A percentile compares a stretch with the other conserved stretches of the same genome.
phyloP scores from a whole-genome alignment of 2,329 filamentous ascomycete genomes.

The Metarhizium rileyi region DNA sequence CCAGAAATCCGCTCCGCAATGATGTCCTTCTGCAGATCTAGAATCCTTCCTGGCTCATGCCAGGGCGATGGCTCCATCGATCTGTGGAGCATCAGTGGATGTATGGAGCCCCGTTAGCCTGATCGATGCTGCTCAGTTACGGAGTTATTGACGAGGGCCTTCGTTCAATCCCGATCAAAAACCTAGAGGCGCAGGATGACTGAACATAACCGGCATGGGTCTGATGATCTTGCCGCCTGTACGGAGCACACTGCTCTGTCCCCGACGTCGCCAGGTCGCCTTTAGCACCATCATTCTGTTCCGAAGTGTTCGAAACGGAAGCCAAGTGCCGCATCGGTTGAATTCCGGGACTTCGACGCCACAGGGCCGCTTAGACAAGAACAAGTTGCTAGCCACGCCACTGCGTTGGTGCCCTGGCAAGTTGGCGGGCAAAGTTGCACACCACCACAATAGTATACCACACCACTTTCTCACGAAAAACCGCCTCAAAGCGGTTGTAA shows the following conservation, averaged over 20 bases:
- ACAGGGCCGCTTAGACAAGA: too few species aligned
- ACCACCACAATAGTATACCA: background rate
- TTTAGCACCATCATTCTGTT: too few species aligned
- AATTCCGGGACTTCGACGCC: background rate
- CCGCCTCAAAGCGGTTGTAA: background rate
- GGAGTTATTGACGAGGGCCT: background rate
- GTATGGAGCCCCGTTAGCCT: background rate
- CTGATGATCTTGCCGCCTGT: too few species aligned
- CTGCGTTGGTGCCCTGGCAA: too few species aligned
- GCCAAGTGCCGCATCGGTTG: background rate
- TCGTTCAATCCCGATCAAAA: too few species aligned
- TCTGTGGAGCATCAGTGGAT: background rate
- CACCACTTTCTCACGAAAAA: background rate
- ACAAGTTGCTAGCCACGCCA: too few species aligned
- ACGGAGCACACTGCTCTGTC: too few species aligned
- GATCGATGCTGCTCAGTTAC: background rate
- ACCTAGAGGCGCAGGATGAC: too few species aligned
- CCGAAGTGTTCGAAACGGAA: background rate
- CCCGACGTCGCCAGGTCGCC: too few species aligned
- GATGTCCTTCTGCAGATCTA: slow-evolving; percentile 8
- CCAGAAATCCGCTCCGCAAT: slow-evolving; percentile 6
- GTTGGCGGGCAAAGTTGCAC: background rate
- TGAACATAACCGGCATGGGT: too few species aligned
- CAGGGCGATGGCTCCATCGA: background rate
- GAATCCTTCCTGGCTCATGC: background rate